Conservation (phyloP, 2,329 filamentous ascomycete genomes). For the Camillea tinctor region DNA sequence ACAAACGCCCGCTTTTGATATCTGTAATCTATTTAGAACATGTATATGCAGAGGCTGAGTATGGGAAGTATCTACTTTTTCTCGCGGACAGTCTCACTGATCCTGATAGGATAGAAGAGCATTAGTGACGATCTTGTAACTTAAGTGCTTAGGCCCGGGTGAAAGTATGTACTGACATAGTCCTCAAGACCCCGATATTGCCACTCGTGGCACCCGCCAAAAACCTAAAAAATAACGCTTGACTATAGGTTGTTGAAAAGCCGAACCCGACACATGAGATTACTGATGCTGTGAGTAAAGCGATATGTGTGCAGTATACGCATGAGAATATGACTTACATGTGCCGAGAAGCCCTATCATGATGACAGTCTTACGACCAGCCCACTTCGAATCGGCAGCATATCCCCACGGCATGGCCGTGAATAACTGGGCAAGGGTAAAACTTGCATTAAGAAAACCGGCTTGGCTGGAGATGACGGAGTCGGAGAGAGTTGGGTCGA, state of each 20-base stretch:
- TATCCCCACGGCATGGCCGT: constrained; percentile 83
- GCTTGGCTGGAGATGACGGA: constrained; percentile 74
- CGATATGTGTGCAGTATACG: neutral
- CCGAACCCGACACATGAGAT: constrained; percentile 68
- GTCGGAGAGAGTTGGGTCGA: constrained; percentile 53
- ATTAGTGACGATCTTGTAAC: constrained; percentile 1
- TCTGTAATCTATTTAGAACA: constrained; percentile 23
- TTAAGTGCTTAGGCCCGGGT: neutral
- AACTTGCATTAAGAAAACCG: constrained; percentile 74
- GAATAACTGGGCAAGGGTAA: constrained; percentile 78
- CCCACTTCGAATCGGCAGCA: constrained; percentile 59
- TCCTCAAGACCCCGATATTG: constrained; percentile 72
- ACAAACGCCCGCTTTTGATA: constrained; percentile 44
- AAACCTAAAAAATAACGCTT: constrained; percentile 62
- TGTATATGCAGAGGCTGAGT: neutral
- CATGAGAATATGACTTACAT: constrained; percentile 17
- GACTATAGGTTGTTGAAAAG: constrained; percentile 62
- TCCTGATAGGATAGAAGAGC: constrained; percentile 28
- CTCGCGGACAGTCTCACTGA: constrained; percentile 43
- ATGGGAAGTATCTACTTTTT: constrained; percentile 35
- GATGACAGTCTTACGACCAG: constrained; percentile 75
- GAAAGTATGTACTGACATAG: constrained; percentile 52
- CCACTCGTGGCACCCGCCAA: constrained; percentile 69
- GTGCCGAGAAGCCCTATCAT: constrained; percentile 74
- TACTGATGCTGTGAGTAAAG: constrained; percentile 23